These are phyloP conservation scores for Colletotrichum sp. DNA, from an alignment of 2,329 filamentous ascomycete species.

Conservation along the genomic window DNA sequence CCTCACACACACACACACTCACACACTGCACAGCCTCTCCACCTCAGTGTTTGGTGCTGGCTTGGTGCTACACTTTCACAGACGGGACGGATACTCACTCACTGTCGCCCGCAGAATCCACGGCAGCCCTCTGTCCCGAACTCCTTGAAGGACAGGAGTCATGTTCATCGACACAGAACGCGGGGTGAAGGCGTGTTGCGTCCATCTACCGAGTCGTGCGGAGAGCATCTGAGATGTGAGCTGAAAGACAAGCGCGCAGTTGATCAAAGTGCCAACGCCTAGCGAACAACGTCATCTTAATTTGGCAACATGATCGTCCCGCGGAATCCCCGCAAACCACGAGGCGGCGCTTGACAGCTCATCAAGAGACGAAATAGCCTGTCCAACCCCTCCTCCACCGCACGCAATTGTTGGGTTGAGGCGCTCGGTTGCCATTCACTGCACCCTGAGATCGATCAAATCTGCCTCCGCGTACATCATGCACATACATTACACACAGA, in stretches of 20 bases:
- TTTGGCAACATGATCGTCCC: slow-evolving; percentile 9
- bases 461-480: not conserved
- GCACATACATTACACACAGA: not conserved
- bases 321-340: slow-evolving; percentile 17
- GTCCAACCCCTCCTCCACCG: not conserved
- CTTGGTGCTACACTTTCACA: not conserved
- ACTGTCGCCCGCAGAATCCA: not conserved
- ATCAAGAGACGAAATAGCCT: slow-evolving; percentile 9
- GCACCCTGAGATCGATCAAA: slow-evolving; percentile 3
- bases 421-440: not conserved
- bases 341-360: slow-evolving; percentile 10
- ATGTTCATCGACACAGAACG: not conserved
- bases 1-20: not conserved
- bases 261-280: not conserved
- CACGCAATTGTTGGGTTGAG: not conserved
- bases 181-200: not conserved
- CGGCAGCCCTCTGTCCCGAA: not conserved
- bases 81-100: not conserved
- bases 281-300: slow-evolving; percentile 4
- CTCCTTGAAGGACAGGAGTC: not conserved
- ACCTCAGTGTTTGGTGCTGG: not conserved
- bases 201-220: not conserved
- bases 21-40: not conserved
- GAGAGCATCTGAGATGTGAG: not conserved
- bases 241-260: not conserved